phyloP scores from a whole-genome alignment of 1,284 basidiomycete genomes.

The Pseudozyma thailandica region DNA sequence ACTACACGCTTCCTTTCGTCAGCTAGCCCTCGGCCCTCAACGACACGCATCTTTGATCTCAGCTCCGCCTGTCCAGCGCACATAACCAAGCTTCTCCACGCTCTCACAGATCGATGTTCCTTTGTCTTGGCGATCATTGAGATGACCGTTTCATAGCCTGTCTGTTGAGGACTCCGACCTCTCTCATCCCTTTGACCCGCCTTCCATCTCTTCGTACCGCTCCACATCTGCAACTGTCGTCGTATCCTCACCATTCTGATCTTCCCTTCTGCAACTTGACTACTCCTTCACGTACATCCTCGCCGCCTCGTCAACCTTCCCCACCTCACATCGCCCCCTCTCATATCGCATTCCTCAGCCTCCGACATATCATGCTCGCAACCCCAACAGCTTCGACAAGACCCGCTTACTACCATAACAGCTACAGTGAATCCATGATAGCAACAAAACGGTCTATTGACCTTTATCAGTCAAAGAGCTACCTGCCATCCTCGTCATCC shows the following conservation, averaged over 20 bases:
- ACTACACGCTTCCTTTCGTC: too few relatives aligned
- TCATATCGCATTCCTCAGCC: not conserved
- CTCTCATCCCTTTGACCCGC: not conserved
- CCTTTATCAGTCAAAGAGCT: slow-evolving; percentile 5
- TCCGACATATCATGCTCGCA: slow-evolving; percentile 16
- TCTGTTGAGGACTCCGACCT: slow-evolving; percentile 18
- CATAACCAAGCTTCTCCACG: too few relatives aligned
- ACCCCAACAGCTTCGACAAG: slow-evolving; percentile 15
- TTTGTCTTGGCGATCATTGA: slow-evolving; percentile 1
- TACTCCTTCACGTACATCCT: too few relatives aligned
- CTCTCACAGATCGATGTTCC: slow-evolving; percentile 2
- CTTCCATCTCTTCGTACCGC: slow-evolving; percentile 1
- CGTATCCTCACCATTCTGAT: too few relatives aligned
- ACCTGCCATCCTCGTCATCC: slow-evolving; percentile 3
- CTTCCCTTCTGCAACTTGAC: too few relatives aligned
- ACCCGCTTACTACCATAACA: slow-evolving; percentile 14
- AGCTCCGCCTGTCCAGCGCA: not conserved
- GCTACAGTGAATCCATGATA: slow-evolving; percentile 18
- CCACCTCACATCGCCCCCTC: not conserved
- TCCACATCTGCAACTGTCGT: too few relatives aligned
- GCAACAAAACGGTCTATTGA: slow-evolving; percentile 14
- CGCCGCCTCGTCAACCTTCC: not conserved
- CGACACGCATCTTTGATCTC: slow-evolving; percentile 3
- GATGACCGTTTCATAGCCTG: slow-evolving; percentile 12
- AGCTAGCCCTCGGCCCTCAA: slow-evolving; percentile 25